phyloP scores from a whole-genome alignment of 192 early-diverging fungal species.

The Umbelopsis sp. region DNA sequence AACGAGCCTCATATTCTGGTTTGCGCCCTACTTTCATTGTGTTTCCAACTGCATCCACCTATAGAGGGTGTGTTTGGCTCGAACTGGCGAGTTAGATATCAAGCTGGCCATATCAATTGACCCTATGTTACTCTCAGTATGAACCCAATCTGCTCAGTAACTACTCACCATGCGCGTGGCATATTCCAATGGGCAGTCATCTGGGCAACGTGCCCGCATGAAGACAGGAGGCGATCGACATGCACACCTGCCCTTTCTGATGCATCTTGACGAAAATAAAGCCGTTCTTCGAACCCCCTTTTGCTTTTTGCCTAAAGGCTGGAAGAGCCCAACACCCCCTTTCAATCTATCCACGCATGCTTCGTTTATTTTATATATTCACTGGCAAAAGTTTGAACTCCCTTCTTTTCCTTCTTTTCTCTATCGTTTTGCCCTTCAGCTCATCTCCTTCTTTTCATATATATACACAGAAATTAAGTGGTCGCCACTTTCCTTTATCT shows the following conservation, averaged over 20 bases:
- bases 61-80: too few relatives aligned
- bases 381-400: not conserved
- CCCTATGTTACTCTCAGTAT: too few relatives aligned
- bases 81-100: too few relatives aligned
- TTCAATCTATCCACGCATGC: not conserved
- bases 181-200: too few relatives aligned
- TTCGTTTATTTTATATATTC: not conserved
- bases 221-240: conserved; percentile 20
- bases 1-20: too few relatives aligned
- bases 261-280: conserved; percentile 15
- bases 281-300: not conserved
- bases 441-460: not conserved
- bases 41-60: too few relatives aligned
- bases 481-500: not conserved
- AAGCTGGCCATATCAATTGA: too few relatives aligned
- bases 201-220: not conserved
- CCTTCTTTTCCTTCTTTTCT: not conserved
- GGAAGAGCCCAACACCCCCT: too few relatives aligned
- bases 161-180: too few relatives aligned
- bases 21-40: too few relatives aligned
- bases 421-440: not conserved
- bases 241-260: conserved; percentile 16
- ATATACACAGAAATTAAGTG: not conserved
- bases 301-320: not conserved
- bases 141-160: too few relatives aligned